Conservation (phyloP, 176 grass and related monocot genomes). For the Paspalum notatum region DNA sequence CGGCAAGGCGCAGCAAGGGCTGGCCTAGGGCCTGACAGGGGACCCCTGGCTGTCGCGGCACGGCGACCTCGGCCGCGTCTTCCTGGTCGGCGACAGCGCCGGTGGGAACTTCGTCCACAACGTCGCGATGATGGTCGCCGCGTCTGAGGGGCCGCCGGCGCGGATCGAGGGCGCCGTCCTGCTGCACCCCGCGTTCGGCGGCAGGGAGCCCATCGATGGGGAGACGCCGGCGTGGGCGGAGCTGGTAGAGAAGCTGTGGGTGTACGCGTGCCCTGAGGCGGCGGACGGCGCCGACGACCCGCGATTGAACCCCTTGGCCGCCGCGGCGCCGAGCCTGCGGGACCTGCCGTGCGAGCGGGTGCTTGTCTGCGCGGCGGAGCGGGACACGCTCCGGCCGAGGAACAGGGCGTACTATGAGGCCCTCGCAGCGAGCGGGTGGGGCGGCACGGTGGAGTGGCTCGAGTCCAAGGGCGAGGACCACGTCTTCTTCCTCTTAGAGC, state of each 20-base stretch:
- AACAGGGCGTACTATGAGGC: constrained; percentile 36
- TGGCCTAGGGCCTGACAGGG: too few relatives aligned
- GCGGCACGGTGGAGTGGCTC: constrained; percentile 31
- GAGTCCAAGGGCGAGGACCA: constrained; percentile 56
- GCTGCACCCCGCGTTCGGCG: constrained; percentile 25
- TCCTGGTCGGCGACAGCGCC: constrained; percentile 32
- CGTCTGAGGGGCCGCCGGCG: too few relatives aligned
- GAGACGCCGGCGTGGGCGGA: neutral
- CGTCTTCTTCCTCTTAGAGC: constrained; percentile 37
- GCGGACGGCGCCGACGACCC: constrained; percentile 36
- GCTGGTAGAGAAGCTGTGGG: constrained; percentile 17
- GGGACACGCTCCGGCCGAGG: constrained; percentile 21
- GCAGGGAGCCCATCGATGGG: neutral
- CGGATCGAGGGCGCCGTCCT: neutral
- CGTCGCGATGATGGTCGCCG: constrained; percentile 30
- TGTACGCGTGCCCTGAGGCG: constrained; percentile 12
- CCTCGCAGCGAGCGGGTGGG: constrained; percentile 37
- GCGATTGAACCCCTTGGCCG: constrained; percentile 31
- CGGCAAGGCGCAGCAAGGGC: too few relatives aligned
- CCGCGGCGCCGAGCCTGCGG: constrained; percentile 7
- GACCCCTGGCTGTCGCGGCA: constrained; percentile 25
- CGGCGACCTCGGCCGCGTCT: constrained; percentile 23
- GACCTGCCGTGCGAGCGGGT: constrained; percentile 20
- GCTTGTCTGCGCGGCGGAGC: constrained; percentile 22
- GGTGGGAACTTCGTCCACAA: constrained; percentile 48